Percentiles rank a stretch among this genome's conserved stretches.
phyloP scores from a whole-genome alignment of 306 rosid species.

The Calophaca sinica region DNA sequence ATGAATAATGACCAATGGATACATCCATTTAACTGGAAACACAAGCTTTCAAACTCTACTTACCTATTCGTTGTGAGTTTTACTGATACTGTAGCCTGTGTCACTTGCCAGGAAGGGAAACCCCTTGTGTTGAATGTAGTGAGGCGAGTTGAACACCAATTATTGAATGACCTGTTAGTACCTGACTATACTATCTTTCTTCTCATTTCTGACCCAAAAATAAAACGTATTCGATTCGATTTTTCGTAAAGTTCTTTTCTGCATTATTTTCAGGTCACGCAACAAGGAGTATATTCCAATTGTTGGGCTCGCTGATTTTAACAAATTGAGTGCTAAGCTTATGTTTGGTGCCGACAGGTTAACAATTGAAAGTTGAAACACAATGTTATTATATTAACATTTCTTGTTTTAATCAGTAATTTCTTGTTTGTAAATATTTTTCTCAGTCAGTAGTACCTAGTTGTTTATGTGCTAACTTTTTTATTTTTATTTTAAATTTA shows the following conservation, averaged over 20 bases:
- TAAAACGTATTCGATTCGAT: neutral
- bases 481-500: neutral
- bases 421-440: neutral
- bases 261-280: slow-evolving; percentile 65
- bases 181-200: slow-evolving; percentile 12
- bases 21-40: neutral
- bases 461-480: slow-evolving; percentile 12
- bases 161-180: slow-evolving; percentile 74
- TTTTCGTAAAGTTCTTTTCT: slow-evolving; percentile 33
- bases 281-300: slow-evolving; percentile 93
- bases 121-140: slow-evolving; percentile 96
- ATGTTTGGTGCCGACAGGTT: slow-evolving; percentile 96
- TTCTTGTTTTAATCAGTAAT: neutral
- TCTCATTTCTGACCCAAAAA: slow-evolving; percentile 18
- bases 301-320: slow-evolving; percentile 86
- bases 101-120: slow-evolving; percentile 81
- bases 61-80: slow-evolving; percentile 14
- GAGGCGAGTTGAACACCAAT: slow-evolving; percentile 76
- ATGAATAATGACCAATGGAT: slow-evolving; percentile 1
- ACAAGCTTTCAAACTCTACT: neutral
- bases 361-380: neutral
- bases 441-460: neutral
- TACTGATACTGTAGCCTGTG: slow-evolving; percentile 40
- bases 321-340: slow-evolving; percentile 90
- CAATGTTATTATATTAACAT: neutral